Evolutionary conservation across 2,329 filamentous ascomycete species (phyloP), one percentile per base, ranked within the genome.

Genomic region (Hymenoscyphus fraxineus): DNA sequence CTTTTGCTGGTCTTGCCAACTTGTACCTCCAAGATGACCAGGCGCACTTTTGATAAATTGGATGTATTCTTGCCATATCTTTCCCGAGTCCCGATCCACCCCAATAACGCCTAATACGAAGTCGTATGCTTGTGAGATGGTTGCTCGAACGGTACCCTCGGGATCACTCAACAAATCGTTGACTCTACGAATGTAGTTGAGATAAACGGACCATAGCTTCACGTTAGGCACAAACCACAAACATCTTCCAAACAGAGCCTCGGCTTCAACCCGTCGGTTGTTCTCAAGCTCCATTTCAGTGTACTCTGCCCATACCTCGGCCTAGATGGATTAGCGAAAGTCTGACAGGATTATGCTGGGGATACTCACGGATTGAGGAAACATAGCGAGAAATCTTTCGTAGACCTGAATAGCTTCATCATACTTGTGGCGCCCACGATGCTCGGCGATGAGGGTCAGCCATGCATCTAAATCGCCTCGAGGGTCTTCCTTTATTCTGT

Each of bases 1-100:
- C 82, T 99, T 99, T 75, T 98, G 95, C 78, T 94, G 91, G 74
- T 98, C 95, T 77, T 98, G 93, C 96, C 95, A 99, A 65, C 86
- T 88, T 65, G 83, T 88, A 55, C 94, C 95, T 32, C 93, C 94
- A 65, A 95, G 85, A 64, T 87, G 87, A 6, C 95, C 95, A 0
- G 95, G 95, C 0, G 90, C 92, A 47, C 87, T 91, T 75, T 93
- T 93, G 77, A 98, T 86, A 75, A 99, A 97, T 70, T 95, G 88
- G 66, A 99, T 89, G 73, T 98, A 98, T 70, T 99, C 95, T 65
- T 90, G 86, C 95, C 95, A 99, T 64, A 99, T 88, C 68, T 84
- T 86, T 41, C 93, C 94, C 12, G 93, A 89, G 73, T 97, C 92
- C 73, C 93, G 90, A 78, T 99, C 95, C 71, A 95, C 87, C 35